Evolutionary conservation across 768 basidiomycete genomes (phyloP).

Genomic region (Phallus indusiatus): DNA sequence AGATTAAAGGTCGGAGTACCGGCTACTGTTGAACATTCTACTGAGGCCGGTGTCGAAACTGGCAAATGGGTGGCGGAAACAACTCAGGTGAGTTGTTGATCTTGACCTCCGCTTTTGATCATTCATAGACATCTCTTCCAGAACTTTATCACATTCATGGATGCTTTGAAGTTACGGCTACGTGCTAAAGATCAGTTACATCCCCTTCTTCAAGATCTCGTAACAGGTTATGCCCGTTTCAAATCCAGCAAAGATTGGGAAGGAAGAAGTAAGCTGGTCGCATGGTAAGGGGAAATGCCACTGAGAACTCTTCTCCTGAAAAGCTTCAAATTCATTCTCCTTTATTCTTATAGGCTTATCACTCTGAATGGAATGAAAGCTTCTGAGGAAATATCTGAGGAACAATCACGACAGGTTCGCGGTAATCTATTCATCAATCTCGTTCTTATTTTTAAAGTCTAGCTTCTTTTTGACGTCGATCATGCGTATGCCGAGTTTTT

Average conservation of each 20-base stretch:
- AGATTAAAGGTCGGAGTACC: constrained; percentile 88
- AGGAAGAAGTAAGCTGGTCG: constrained; percentile 85
- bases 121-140: constrained; percentile 24
- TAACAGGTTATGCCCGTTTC: constrained; percentile 88
- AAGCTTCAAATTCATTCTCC: background rate
- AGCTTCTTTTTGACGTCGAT: constrained; percentile 96
- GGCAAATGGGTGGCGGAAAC: constrained; percentile 98
- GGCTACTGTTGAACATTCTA: constrained; percentile 92
- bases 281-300: constrained; percentile 51
- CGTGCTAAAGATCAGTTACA: constrained; percentile 98
- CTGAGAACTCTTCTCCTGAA: background rate
- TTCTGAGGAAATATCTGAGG: constrained; percentile 91
- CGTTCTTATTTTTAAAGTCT: background rate
- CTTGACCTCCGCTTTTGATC: background rate
- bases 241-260: constrained; percentile 96
- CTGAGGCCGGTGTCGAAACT: constrained; percentile 85
- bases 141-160: constrained; percentile 99
- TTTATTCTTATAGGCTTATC: constrained; percentile 58
- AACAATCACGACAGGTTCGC: constrained; percentile 83
- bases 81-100: constrained; percentile 59
- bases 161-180: constrained; percentile 83
- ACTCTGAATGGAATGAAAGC: constrained; percentile 96
- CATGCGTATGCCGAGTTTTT: constrained; percentile 94
- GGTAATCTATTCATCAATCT: background rate
- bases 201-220: constrained; percentile 90